Evolutionary conservation across 2,329 filamentous ascomycete genomes (phyloP).

Genomic region (Cercospora berteroae): DNA sequence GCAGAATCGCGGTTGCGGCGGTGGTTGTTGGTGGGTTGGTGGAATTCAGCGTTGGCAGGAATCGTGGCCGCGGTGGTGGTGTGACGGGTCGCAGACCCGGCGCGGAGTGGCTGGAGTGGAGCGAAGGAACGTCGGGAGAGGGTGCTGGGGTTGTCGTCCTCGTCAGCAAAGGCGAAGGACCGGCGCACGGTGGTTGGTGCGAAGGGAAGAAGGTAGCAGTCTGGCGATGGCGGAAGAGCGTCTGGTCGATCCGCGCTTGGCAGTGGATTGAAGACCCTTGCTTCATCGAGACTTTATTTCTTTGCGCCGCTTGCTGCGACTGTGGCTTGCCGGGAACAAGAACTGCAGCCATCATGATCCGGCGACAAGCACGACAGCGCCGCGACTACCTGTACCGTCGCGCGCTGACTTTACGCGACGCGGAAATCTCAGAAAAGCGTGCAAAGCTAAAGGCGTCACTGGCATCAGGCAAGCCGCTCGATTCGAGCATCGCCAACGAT

Average conservation of each 20-base stretch:
- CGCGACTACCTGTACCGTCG: conserved; percentile 88
- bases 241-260: conserved; percentile 4
- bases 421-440: conserved; percentile 88
- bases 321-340: neutral
- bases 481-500: conserved; percentile 81
- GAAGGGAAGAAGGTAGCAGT: neutral
- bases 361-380: conserved; percentile 73
- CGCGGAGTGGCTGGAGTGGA: neutral
- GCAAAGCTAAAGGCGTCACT: conserved; percentile 82
- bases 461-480: conserved; percentile 82
- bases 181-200: conserved; percentile 3
- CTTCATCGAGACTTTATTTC: conserved; percentile 1
- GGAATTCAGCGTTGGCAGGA: conserved; percentile 11
- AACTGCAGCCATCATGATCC: conserved; percentile 44
- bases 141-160: conserved; percentile 12
- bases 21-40: conserved; percentile 8
- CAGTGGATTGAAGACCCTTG: neutral
- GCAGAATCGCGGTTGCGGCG: conserved; percentile 12
- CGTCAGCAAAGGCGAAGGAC: conserved; percentile 12
- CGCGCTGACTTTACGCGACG: conserved; percentile 82
- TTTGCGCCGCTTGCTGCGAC: neutral
- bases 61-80: conserved; percentile 5
- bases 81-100: neutral
- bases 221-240: conserved; percentile 1
- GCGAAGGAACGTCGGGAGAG: neutral